A percentile compares a stretch with the other conserved stretches of the same genome.
Conservation (phyloP, 2,329 filamentous ascomycete genomes). For the Neocucurbitaria cava region DNA sequence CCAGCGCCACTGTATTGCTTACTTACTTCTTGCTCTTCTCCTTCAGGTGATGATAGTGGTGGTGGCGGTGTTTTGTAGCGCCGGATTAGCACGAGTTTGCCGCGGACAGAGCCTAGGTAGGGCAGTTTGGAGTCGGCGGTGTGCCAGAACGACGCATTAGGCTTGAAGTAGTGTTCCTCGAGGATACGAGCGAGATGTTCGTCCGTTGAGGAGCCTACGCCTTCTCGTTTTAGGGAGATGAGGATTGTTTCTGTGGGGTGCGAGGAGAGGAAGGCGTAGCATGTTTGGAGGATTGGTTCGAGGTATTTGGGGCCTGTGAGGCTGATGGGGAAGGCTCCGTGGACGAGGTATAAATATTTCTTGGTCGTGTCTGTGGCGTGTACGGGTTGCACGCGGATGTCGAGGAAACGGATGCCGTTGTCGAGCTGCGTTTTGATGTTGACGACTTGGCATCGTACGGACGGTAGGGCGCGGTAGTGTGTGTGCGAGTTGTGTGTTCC, state of each 20-base stretch:
- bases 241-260: slow-evolving; percentile 85
- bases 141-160: slow-evolving; percentile 72
- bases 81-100: slow-evolving; percentile 83
- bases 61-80: slow-evolving; percentile 68
- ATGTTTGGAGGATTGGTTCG: slow-evolving; percentile 71
- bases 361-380: slow-evolving; percentile 63
- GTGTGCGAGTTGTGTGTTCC: slow-evolving; percentile 96
- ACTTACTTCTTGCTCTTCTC: background rate
- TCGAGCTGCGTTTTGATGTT: slow-evolving; percentile 77
- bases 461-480: slow-evolving; percentile 82
- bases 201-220: slow-evolving; percentile 80
- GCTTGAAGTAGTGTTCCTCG: slow-evolving; percentile 71
- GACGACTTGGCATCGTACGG: slow-evolving; percentile 90
- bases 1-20: too few species aligned
- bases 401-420: slow-evolving; percentile 93
- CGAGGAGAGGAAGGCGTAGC: slow-evolving; percentile 76
- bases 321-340: slow-evolving; percentile 87
- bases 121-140: slow-evolving; percentile 77
- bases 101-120: slow-evolving; percentile 77
- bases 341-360: slow-evolving; percentile 80
- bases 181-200: slow-evolving; percentile 78
- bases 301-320: slow-evolving; percentile 84
- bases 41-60: too few species aligned
- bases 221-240: slow-evolving; percentile 90
- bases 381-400: slow-evolving; percentile 79